Evolutionary conservation across 1,139 yeast genomes (phyloP).

Genomic region (Pichia kudriavzevii): DNA sequence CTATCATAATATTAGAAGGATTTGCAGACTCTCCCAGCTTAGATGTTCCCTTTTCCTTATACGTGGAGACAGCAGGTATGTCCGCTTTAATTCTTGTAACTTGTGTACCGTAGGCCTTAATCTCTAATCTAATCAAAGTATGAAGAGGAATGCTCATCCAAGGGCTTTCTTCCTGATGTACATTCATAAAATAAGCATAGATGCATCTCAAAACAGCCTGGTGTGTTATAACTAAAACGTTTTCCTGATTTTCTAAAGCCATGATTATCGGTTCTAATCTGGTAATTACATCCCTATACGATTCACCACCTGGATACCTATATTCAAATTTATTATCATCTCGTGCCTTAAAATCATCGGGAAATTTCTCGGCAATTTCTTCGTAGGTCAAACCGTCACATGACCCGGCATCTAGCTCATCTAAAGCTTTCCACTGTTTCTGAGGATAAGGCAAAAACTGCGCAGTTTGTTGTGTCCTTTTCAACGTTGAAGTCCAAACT

Average conservation of each 20-base stretch:
- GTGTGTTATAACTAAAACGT: constrained; percentile 90
- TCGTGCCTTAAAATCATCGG: constrained; percentile 92
- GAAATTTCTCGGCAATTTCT: constrained; percentile 74
- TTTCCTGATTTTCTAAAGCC: constrained; percentile 97
- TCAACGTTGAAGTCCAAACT: constrained; percentile 93
- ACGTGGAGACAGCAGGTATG: constrained; percentile 95
- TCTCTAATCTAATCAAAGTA: constrained; percentile 87
- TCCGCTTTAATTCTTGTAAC: constrained; percentile 90
- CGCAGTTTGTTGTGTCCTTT: constrained; percentile 90
- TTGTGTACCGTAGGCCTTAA: constrained; percentile 82
- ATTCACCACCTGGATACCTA: constrained; percentile 94
- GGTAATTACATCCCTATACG: constrained; percentile 90
- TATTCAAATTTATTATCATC: constrained; percentile 95
- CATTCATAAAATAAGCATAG: constrained; percentile 97
- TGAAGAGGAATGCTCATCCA: constrained; percentile 99
- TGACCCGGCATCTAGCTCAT: constrained; percentile 95
- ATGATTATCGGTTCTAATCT: constrained; percentile 92
- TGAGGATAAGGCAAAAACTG: constrained; percentile 74
- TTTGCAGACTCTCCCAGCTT: constrained; percentile 54
- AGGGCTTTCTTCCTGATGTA: constrained; percentile 94
- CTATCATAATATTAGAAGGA: constrained; percentile 25
- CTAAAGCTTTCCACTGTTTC: constrained; percentile 92
- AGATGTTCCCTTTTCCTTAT: constrained; percentile 87
- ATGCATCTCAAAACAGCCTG: constrained; percentile 96
- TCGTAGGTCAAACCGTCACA: constrained; percentile 94